Evolutionary conservation across 2,329 filamentous ascomycete genomes (phyloP).

Genomic region (Cadophora sp.): DNA sequence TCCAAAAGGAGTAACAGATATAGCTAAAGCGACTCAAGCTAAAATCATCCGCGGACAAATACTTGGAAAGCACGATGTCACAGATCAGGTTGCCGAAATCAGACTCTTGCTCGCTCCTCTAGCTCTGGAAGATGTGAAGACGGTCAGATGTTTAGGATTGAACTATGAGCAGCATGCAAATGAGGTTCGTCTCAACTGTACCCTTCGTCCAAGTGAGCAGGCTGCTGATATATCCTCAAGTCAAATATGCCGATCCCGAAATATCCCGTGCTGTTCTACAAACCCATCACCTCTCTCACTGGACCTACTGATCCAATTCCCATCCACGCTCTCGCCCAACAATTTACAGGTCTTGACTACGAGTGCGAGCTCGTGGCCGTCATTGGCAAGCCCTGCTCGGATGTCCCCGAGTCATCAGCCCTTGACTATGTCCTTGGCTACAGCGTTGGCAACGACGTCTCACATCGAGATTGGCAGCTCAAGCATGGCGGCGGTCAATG

Average conservation of each 20-base stretch:
- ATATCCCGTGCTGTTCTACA: slow-evolving; percentile 78
- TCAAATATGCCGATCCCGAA: slow-evolving; percentile 72
- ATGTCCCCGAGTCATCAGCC: slow-evolving; percentile 70
- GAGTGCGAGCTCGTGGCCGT: slow-evolving; percentile 80
- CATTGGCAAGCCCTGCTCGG: slow-evolving; percentile 70
- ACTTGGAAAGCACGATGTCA: slow-evolving; percentile 69
- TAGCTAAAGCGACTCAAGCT: slow-evolving; percentile 65
- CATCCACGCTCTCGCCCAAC: slow-evolving; percentile 69
- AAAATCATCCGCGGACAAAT: slow-evolving; percentile 69
- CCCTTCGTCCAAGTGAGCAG: background rate
- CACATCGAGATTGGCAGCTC: slow-evolving; percentile 78
- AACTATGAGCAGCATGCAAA: slow-evolving; percentile 77
- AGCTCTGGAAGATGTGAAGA: slow-evolving; percentile 65
- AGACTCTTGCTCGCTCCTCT: slow-evolving; percentile 67
- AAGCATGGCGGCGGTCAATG: slow-evolving; percentile 73
- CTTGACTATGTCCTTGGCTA: slow-evolving; percentile 79
- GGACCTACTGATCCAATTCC: slow-evolving; percentile 72
- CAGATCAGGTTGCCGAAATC: slow-evolving; percentile 64
- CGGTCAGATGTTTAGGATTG: slow-evolving; percentile 72
- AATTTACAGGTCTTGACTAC: slow-evolving; percentile 73
- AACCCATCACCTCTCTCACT: slow-evolving; percentile 69
- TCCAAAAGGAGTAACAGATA: slow-evolving; percentile 63
- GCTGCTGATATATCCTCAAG: slow-evolving; percentile 40
- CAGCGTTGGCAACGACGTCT: slow-evolving; percentile 79
- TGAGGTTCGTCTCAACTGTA: slow-evolving; percentile 53